A percentile compares a stretch with the other conserved stretches of the same genome.
phyloP scores from a whole-genome alignment of 1,284 basidiomycete genomes.

The Rhodotorula mucilaginosa region DNA sequence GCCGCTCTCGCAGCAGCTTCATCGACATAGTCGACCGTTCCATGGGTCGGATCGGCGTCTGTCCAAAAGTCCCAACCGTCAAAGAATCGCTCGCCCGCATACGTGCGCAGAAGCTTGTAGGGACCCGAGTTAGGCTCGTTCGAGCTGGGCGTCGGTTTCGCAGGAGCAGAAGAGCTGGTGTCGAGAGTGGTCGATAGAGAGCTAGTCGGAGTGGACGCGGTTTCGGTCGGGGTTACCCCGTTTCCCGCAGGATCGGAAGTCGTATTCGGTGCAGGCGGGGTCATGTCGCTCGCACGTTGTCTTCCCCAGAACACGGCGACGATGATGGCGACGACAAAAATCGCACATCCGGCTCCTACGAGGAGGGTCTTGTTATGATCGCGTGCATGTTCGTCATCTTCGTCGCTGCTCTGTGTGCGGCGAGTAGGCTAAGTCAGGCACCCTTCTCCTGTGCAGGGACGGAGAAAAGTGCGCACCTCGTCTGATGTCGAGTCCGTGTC shows the following conservation, averaged over 20 bases:
- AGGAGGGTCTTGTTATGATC: background rate
- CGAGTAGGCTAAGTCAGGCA: no score
- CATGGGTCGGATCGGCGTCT: constrained; percentile 15
- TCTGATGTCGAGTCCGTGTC: no score
- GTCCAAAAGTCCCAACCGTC: constrained; percentile 22
- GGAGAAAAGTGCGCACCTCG: no score
- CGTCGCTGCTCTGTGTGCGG: background rate
- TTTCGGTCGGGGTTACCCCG: no score
- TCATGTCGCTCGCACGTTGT: background rate
- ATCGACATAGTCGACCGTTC: constrained; percentile 11
- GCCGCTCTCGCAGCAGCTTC: constrained; percentile 11
- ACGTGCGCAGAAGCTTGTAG: constrained; percentile 11
- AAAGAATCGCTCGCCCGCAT: constrained; percentile 22
- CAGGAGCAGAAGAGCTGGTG: background rate
- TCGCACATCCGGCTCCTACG: background rate
- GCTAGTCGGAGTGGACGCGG: background rate
- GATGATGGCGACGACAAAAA: background rate
- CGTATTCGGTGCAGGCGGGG: no score
- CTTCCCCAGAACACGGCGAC: background rate
- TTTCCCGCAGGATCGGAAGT: background rate
- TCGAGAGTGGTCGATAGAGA: background rate
- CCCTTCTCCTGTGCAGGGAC: no score
- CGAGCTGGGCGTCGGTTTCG: background rate
- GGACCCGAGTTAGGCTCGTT: constrained; percentile 13
- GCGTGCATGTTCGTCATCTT: background rate